Evolutionary conservation across 2,329 filamentous ascomycete species (phyloP).

Genomic region (Cordyceps tenuipes): DNA sequence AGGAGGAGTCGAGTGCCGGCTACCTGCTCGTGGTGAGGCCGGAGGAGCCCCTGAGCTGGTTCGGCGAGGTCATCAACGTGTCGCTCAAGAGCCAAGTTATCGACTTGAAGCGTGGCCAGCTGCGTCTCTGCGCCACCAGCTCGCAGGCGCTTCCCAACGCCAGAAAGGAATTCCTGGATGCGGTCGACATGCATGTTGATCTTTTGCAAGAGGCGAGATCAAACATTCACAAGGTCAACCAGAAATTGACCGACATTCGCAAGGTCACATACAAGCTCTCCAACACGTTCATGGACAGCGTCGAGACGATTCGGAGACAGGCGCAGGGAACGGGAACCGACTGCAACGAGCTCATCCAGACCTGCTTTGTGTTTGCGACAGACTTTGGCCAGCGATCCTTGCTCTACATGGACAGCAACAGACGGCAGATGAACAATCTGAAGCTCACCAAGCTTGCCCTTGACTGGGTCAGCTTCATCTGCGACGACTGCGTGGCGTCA

Average conservation of each 20-base stretch:
- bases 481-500: slow-evolving; percentile 88
- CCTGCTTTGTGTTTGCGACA: slow-evolving; percentile 97
- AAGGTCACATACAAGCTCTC: slow-evolving; percentile 93
- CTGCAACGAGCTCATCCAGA: slow-evolving; percentile 93
- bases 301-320: slow-evolving; percentile 84
- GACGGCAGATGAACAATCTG: slow-evolving; percentile 93
- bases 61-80: slow-evolving; percentile 64
- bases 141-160: slow-evolving; percentile 73
- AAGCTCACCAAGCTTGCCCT: slow-evolving; percentile 88
- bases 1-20: slow-evolving; percentile 62
- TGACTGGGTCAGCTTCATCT: slow-evolving; percentile 97
- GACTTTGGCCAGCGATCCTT: slow-evolving; percentile 95
- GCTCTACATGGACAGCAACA: slow-evolving; percentile 90
- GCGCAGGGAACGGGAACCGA: slow-evolving; percentile 60
- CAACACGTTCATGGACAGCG: slow-evolving; percentile 98
- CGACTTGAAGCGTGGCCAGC: slow-evolving; percentile 77
- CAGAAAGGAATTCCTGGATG: slow-evolving; percentile 66
- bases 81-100: slow-evolving; percentile 68
- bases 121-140: slow-evolving; percentile 82
- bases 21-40: slow-evolving; percentile 82
- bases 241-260: slow-evolving; percentile 85
- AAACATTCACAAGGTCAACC: slow-evolving; percentile 86
- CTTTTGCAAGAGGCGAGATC: slow-evolving; percentile 87
- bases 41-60: slow-evolving; percentile 72
- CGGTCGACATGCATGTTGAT: slow-evolving; percentile 77